phyloP scores from a whole-genome alignment of 768 basidiomycete genomes.

The Tylopilus balloui region DNA sequence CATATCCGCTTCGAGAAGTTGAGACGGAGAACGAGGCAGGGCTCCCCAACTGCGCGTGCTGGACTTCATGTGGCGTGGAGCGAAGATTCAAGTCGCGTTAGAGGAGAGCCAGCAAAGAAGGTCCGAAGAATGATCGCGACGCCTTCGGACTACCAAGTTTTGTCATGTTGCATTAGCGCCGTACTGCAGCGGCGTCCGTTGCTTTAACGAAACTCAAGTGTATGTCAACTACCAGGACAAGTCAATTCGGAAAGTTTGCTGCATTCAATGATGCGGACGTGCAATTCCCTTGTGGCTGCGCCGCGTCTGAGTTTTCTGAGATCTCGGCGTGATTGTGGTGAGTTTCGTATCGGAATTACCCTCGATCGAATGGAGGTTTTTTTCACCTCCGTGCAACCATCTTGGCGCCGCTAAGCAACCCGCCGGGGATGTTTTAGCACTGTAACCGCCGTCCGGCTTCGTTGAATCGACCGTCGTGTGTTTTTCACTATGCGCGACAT shows the following conservation, averaged over 20 bases:
- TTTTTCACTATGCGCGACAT: constrained; percentile 2
- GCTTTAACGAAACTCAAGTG: background rate
- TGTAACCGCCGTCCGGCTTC: constrained; percentile 18
- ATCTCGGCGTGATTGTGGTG: background rate
- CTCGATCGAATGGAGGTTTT: constrained; percentile 7
- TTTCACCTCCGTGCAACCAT: constrained; percentile 11
- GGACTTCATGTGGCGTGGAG: background rate
- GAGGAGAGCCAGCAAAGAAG: constrained; percentile 17
- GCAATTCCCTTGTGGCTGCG: background rate
- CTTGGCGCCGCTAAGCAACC: constrained; percentile 19
- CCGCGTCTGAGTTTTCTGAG: background rate
- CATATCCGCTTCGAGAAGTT: background rate
- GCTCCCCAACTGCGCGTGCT: background rate
- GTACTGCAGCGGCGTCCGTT: background rate
- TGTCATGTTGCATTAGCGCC: background rate
- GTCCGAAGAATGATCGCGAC: constrained; percentile 13
- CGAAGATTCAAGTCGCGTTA: constrained; percentile 21
- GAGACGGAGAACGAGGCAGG: background rate
- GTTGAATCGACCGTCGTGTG: constrained; percentile 4
- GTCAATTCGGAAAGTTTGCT: background rate
- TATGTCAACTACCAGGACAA: background rate
- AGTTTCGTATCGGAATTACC: background rate
- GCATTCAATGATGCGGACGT: background rate
- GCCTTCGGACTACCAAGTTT: constrained; percentile 12
- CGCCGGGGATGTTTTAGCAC: constrained; percentile 2